phyloP scores from a whole-genome alignment of 1,284 basidiomycete genomes.

The Ustilago esculenta region DNA sequence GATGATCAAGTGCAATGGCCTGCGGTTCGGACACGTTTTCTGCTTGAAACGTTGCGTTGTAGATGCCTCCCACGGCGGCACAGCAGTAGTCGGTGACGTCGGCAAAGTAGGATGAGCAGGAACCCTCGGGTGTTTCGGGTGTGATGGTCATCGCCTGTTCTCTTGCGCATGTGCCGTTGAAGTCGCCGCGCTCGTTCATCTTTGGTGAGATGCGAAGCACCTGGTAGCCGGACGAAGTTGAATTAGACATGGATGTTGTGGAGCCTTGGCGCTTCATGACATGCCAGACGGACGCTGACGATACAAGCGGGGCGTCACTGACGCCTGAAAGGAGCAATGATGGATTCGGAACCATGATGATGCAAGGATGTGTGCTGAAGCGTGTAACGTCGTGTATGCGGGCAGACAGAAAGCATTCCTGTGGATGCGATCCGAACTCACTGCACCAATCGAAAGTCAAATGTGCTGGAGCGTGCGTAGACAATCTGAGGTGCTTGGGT shows the following conservation, averaged over 20 bases:
- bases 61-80: constrained; percentile 51
- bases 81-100: constrained; percentile 59
- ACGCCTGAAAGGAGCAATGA: constrained; percentile 1
- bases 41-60: constrained; percentile 29
- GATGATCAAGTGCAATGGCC: constrained; percentile 35
- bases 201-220: constrained; percentile 29
- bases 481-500: no score
- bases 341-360: constrained; percentile 20
- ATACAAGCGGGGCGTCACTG: constrained; percentile 9
- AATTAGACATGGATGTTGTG: constrained; percentile 6
- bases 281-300: constrained; percentile 11
- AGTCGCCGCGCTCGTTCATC: constrained; percentile 47
- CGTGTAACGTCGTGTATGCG: no score
- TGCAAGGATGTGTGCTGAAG: no score
- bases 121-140: constrained; percentile 44
- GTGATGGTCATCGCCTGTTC: constrained; percentile 40
- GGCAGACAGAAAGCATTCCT: no score
- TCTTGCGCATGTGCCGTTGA: constrained; percentile 44
- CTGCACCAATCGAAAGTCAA: no score
- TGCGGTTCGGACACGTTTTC: constrained; percentile 31
- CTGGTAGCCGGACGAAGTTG: constrained; percentile 12
- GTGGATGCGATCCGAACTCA: no score
- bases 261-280: constrained; percentile 8
- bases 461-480: no score
- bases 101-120: constrained; percentile 45